Evolutionary conservation across 257 asterid genomes (phyloP).

Genomic region (Fraxinus excelsior): DNA sequence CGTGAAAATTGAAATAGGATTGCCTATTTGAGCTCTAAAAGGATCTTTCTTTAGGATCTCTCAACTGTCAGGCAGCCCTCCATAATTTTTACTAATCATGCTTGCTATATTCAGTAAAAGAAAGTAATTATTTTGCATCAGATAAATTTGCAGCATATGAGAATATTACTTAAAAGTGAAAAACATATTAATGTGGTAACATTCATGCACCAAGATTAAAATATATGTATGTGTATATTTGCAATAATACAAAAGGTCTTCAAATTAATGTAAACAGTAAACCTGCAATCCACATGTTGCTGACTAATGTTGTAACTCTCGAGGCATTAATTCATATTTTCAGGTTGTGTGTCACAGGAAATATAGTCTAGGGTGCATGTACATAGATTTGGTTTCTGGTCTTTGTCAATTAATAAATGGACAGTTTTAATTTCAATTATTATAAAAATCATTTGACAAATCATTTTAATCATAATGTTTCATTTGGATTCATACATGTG

Average conservation of each 20-base stretch:
- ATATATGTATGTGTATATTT: too few relatives aligned
- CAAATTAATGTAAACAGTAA: not conserved
- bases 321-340: slow-evolving; percentile 23
- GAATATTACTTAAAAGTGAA: slow-evolving; percentile 18
- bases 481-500: too few relatives aligned
- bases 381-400: slow-evolving; percentile 28
- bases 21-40: not conserved
- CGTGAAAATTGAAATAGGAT: too few relatives aligned
- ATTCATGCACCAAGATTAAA: slow-evolving; percentile 37
- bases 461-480: not conserved
- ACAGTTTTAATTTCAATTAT: slow-evolving; percentile 8
- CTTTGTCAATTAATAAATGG: not conserved
- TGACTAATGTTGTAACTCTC: slow-evolving; percentile 37
- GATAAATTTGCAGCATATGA: not conserved
- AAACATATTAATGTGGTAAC: not conserved
- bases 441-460: slow-evolving; percentile 4
- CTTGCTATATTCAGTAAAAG: not conserved
- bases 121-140: not conserved
- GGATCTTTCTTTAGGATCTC: not conserved
- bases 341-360: not conserved
- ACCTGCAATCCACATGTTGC: slow-evolving; percentile 32
- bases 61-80: not conserved
- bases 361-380: slow-evolving; percentile 35
- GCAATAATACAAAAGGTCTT: slow-evolving; percentile 22
- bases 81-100: not conserved